Evolutionary conservation across 2,329 filamentous ascomycete species (phyloP).

Genomic region (Beauveria sp.): DNA sequence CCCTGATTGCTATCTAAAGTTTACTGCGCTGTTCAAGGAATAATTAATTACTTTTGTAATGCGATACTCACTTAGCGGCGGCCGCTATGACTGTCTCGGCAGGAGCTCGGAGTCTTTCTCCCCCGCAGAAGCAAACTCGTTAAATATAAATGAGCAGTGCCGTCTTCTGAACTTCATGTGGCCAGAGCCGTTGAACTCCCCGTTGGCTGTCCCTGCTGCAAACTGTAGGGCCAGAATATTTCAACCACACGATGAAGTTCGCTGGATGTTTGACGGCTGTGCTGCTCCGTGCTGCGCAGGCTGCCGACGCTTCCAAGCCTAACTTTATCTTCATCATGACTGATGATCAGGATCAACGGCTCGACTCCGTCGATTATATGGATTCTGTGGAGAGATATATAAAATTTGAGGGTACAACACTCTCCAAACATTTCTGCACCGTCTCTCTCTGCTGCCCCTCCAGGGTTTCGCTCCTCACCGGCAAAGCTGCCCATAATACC

Average conservation of each 20-base stretch:
- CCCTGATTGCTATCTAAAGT: no score
- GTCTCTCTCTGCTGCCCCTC: constrained; percentile 59
- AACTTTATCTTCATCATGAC: constrained; percentile 61
- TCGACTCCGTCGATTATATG: constrained; percentile 53
- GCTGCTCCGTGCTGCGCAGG: neutral
- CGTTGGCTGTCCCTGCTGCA: neutral
- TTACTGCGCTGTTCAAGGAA: no score
- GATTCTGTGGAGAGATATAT: constrained; percentile 47
- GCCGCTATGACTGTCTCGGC: neutral
- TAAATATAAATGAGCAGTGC: neutral
- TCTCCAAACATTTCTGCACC: constrained; percentile 55
- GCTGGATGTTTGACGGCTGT: neutral
- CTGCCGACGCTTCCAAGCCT: constrained; percentile 20
- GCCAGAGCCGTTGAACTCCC: constrained; percentile 7
- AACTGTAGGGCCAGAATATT: neutral
- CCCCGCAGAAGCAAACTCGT: neutral
- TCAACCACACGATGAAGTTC: neutral
- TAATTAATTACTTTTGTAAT: no score
- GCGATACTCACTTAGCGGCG: no score
- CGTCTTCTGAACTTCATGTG: neutral
- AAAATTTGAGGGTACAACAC: constrained; percentile 48
- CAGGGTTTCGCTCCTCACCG: constrained; percentile 52
- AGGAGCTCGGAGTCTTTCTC: neutral
- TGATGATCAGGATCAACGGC: constrained; percentile 57
- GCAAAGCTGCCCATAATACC: constrained; percentile 53